These are phyloP conservation scores for Aspergillus caelatus DNA, from an alignment of 2,329 filamentous ascomycete species.

Conservation along the genomic window DNA sequence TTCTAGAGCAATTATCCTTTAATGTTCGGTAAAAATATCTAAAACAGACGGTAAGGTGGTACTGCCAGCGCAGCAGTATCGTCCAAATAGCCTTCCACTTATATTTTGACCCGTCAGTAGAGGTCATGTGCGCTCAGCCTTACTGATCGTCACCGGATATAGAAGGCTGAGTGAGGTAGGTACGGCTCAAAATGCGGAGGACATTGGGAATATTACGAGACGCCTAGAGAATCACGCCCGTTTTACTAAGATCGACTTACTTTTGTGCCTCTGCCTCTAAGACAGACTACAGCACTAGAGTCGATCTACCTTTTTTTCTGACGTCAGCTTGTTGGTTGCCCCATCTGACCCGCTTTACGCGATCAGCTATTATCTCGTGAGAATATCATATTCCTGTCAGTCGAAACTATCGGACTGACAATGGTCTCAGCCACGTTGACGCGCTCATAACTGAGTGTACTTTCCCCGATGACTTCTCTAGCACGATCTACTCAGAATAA, in stretches of 20 bases:
- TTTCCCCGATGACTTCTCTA: not conserved
- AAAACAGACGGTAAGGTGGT: not conserved
- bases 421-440: not conserved
- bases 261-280: not conserved
- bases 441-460: not conserved
- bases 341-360: not conserved
- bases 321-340: not conserved
- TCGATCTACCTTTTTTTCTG: not conserved
- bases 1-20: not conserved
- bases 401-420: not conserved
- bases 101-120: not conserved
- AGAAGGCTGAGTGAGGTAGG: not conserved
- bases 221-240: not conserved
- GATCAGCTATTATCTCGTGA: not conserved
- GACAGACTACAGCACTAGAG: not conserved
- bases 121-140: not conserved
- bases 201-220: not conserved
- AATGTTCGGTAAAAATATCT: not conserved
- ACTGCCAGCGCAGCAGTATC: not conserved
- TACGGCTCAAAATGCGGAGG: not conserved
- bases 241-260: not conserved
- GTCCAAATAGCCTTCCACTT: not conserved
- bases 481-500: not conserved
- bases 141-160: not conserved
- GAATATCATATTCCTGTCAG: not conserved